These are phyloP conservation scores for Scutellaria baicalensis DNA, from an alignment of 257 asterid species.

Conservation along the genomic window DNA sequence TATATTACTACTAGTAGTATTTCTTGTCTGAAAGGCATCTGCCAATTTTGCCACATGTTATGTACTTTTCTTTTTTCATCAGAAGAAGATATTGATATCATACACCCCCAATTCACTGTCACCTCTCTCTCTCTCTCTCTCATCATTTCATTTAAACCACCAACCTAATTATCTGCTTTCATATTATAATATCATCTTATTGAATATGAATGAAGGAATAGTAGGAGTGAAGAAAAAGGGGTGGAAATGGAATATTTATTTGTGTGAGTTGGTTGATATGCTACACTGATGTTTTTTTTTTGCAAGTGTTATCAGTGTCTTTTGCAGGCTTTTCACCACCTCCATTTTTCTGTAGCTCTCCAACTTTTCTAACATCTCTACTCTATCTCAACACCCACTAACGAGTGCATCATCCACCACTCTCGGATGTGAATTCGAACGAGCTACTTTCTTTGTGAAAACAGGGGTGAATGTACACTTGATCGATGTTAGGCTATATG, in stretches of 20 bases:
- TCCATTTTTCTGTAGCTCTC: not conserved
- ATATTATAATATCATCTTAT: too few relatives aligned
- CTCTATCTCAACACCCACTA: not conserved
- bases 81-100: slow-evolving; percentile 12
- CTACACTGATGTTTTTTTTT: slow-evolving; percentile 13
- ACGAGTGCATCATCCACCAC: not conserved
- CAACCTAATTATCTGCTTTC: not conserved
- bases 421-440: too few relatives aligned
- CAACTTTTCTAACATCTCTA: not conserved
- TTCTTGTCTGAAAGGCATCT: slow-evolving; percentile 31
- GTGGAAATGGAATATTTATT: not conserved
- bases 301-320: slow-evolving; percentile 11
- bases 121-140: slow-evolving; percentile 12
- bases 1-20: slow-evolving; percentile 16
- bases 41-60: slow-evolving; percentile 34
- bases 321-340: slow-evolving; percentile 26
- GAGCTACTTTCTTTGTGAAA: too few relatives aligned
- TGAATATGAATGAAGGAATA: too few relatives aligned
- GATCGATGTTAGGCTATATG: too few relatives aligned
- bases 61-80: slow-evolving; percentile 11
- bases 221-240: too few relatives aligned
- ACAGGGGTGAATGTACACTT: too few relatives aligned
- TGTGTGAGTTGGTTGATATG: too few relatives aligned
- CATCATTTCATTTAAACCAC: not conserved
- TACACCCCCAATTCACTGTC: slow-evolving; percentile 11